Conservation (phyloP, 83 land plant genomes). For the Thuja plicata region DNA sequence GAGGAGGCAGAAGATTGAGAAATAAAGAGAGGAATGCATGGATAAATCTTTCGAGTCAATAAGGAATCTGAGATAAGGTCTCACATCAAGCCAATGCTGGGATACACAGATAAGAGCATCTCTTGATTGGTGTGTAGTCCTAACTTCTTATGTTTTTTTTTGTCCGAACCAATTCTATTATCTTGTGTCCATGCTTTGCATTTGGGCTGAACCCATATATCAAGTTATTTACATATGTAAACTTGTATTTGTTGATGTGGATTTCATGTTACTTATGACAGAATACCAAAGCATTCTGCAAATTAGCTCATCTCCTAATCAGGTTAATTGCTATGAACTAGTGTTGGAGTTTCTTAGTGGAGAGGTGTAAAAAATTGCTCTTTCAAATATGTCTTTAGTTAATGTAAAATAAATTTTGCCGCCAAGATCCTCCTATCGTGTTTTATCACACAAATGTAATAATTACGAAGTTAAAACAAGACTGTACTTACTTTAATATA, state of each 20-base stretch:
- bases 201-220: neutral
- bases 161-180: neutral
- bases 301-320: neutral
- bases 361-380: neutral
- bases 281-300: neutral
- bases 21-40: neutral
- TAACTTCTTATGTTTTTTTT: neutral
- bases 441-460: too few relatives aligned
- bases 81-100: neutral
- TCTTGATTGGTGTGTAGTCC: neutral
- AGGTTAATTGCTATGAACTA: neutral
- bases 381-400: too few relatives aligned
- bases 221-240: neutral
- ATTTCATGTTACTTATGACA: neutral
- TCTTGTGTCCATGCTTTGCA: neutral
- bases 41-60: neutral
- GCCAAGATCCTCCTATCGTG: too few relatives aligned
- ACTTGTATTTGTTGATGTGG: neutral
- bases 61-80: neutral
- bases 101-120: neutral
- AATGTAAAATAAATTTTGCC: too few relatives aligned
- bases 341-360: neutral
- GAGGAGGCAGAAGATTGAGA: neutral
- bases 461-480: too few relatives aligned
- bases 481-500: too few relatives aligned